phyloP scores from a whole-genome alignment of 2,329 filamentous ascomycete genomes.

The Epichloe hybrida region DNA sequence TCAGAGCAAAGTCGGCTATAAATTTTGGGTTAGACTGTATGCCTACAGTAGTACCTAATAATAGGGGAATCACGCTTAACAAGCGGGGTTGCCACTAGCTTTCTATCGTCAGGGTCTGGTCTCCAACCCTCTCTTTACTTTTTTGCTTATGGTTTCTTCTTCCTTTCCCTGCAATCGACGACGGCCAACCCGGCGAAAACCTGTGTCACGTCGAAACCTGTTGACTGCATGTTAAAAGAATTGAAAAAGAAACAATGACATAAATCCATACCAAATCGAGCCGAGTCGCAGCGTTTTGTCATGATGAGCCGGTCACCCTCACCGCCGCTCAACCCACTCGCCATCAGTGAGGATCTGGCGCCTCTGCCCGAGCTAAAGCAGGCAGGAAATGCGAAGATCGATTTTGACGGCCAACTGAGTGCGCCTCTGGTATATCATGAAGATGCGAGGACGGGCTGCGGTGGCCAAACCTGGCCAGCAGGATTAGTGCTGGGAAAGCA shows the following conservation, averaged over 20 bases:
- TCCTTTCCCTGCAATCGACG: not conserved
- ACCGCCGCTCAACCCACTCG: constrained; percentile 36
- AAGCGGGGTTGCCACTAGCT: no score
- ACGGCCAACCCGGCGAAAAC: not conserved
- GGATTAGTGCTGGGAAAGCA: constrained; percentile 82
- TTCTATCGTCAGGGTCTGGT: not conserved
- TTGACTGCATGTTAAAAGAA: constrained; percentile 16
- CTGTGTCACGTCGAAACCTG: constrained; percentile 5
- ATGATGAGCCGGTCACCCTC: constrained; percentile 25
- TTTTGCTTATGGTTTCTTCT: not conserved
- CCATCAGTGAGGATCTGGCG: constrained; percentile 40
- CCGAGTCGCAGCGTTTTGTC: not conserved
- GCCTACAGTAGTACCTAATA: no score
- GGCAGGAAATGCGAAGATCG: constrained; percentile 36
- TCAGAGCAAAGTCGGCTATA: no score
- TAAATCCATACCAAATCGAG: not conserved
- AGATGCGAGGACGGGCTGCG: constrained; percentile 77
- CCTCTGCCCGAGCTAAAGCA: constrained; percentile 47
- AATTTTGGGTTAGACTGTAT: no score
- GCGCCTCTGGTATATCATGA: constrained; percentile 65
- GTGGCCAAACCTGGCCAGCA: constrained; percentile 88
- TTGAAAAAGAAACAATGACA: not conserved
- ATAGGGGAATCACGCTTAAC: no score
- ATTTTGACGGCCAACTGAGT: constrained; percentile 62
- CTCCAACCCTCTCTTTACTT: not conserved